Percentiles rank a stretch among this genome's conserved stretches.
These are phyloP conservation scores for Amanita inopinata DNA, from an alignment of 768 basidiomycete genomes.

Conservation along the genomic window DNA sequence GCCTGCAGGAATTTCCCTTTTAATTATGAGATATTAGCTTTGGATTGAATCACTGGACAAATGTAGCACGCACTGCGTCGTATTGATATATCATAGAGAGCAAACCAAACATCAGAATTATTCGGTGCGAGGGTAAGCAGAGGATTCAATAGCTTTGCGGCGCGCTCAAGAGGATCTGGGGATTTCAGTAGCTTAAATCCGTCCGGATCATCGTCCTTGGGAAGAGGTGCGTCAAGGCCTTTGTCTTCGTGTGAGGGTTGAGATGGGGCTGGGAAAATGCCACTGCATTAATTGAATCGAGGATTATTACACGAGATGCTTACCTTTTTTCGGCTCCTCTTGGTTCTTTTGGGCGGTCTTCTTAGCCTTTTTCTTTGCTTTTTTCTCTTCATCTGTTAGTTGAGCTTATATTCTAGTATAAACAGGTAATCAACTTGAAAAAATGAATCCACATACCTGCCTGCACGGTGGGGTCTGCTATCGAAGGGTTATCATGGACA, in stretches of 20 bases:
- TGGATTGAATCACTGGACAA: background rate
- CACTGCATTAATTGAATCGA: background rate
- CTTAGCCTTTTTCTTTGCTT: conserved; percentile 81
- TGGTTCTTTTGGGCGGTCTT: conserved; percentile 59
- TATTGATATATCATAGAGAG: conserved; percentile 72
- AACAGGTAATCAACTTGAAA: background rate
- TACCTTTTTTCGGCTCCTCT: conserved; percentile 70
- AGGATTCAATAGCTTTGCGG: conserved; percentile 60
- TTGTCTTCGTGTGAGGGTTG: conserved; percentile 41
- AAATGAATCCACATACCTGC: conserved; percentile 21
- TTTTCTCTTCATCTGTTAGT: conserved; percentile 59
- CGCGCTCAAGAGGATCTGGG: conserved; percentile 63
- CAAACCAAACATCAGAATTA: conserved; percentile 63
- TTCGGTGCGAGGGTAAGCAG: conserved; percentile 41
- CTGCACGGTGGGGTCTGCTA: conserved; percentile 34
- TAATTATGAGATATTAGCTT: background rate
- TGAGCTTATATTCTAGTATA: conserved; percentile 21
- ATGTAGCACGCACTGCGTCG: conserved; percentile 51
- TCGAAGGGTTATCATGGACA: conserved; percentile 61
- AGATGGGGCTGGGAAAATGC: background rate
- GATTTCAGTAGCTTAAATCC: conserved; percentile 60
- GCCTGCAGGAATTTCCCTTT: conserved; percentile 80
- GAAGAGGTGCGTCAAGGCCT: conserved; percentile 44
- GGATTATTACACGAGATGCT: conserved; percentile 6
- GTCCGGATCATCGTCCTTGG: conserved; percentile 78